phyloP scores from a whole-genome alignment of 2,329 filamentous ascomycete species.

The Aureobasidium namibiae region DNA sequence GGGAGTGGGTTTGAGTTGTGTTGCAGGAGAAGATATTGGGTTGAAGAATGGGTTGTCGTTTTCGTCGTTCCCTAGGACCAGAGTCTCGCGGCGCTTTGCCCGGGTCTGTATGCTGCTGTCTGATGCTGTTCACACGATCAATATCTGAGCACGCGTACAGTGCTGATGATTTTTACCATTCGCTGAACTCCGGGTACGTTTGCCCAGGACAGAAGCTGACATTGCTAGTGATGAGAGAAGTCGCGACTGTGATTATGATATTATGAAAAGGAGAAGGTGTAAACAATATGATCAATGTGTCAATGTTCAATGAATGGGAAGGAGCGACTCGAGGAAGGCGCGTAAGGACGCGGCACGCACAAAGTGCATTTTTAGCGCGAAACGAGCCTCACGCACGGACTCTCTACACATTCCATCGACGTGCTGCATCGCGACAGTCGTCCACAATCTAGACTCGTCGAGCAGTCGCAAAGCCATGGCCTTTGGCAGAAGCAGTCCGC shows the following conservation, averaged over 20 bases:
- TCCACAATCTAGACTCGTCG: neutral
- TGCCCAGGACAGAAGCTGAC: constrained; percentile 37
- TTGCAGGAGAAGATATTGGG: constrained; percentile 31
- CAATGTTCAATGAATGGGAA: constrained; percentile 3
- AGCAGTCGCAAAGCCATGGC: neutral
- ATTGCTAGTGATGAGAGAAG: constrained; percentile 17
- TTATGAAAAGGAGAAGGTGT: neutral
- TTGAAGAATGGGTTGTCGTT: constrained; percentile 52
- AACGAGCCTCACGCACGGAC: neutral
- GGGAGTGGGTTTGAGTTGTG: constrained; percentile 31
- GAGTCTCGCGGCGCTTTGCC: constrained; percentile 36
- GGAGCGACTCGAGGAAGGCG: neutral
- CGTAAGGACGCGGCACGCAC: neutral
- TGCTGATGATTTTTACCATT: neutral
- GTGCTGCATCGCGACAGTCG: neutral
- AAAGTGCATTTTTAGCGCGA: constrained; percentile 8
- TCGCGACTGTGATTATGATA: neutral
- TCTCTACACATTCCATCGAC: neutral
- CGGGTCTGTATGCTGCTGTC: constrained; percentile 24
- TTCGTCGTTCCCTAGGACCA: constrained; percentile 54
- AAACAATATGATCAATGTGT: neutral
- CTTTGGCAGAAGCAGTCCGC: constrained; percentile 7
- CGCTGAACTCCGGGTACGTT: constrained; percentile 34
- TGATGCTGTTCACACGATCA: constrained; percentile 5
- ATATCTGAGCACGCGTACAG: neutral